Evolutionary conservation across 2,329 filamentous ascomycete genomes (phyloP), one percentile per base, ranked within the genome.

Genomic region (Fusarium caatingaense): DNA sequence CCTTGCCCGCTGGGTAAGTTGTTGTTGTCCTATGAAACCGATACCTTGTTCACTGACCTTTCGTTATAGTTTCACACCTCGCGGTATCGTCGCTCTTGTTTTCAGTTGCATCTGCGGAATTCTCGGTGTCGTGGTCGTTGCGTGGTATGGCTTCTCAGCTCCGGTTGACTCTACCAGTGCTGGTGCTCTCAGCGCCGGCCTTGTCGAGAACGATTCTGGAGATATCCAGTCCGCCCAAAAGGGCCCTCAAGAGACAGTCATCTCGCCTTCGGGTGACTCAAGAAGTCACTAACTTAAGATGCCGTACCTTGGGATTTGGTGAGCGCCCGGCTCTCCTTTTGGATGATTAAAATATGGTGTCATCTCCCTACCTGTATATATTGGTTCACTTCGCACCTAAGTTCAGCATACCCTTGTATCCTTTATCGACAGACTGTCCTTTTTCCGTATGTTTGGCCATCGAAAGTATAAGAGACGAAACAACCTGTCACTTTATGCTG

Each of bases 11-110:
- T 3, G 92, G 92, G 82, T 86, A 80, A 55, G 56, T 30, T 40
- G 47, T 11, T 20, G 9, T 12, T 20, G 10, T 20, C 13, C 37
- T 8, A 8, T n/a, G 37, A 8, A 8, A 44, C 37, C 27, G 5
- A 15, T 42, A 30, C 16, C 20, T 4, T 20, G 13, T 50, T 42
- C 8, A 23, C 42, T 69, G 37, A 54, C 48, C 21, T 28, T 28
- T 21, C 12, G 42, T 20, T 18, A 6, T n/a, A 85, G 85, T 2
- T 94, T 94, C 76, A 93, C 90, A 1, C 78, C 90, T 0, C 85
- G 86, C 32, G 93, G 93, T 10, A 91, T 92, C 49, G 89, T 93
- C 3, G 93, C 93, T 11, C 80, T 96, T 71, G 90, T 91, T 9
- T 94, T 95, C 77, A 93, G 90, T 75, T 87, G 87, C 68, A 71